phyloP scores from a whole-genome alignment of 305 asterid species.

The Rubia tinctorum region DNA sequence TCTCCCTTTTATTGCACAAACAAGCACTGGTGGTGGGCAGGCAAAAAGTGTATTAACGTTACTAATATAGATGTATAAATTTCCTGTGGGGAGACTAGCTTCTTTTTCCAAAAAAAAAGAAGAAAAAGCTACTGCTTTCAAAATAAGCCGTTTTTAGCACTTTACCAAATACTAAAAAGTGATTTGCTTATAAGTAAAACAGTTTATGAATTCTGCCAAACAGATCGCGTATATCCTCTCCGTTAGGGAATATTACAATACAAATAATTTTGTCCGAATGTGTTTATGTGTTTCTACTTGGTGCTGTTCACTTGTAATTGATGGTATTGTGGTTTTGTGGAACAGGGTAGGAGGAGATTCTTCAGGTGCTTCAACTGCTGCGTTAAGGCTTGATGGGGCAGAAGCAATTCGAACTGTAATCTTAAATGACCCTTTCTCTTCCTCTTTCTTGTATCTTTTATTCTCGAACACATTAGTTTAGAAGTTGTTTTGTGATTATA shows the following conservation, averaged over 20 bases:
- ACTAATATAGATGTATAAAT: neutral
- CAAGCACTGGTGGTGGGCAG: slow-evolving; percentile 21
- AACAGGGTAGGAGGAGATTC: slow-evolving; percentile 76
- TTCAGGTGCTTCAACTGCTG: slow-evolving; percentile 85
- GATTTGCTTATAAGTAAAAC: too few species aligned
- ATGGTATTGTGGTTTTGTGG: neutral
- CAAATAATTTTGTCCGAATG: neutral
- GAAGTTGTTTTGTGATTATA: neutral
- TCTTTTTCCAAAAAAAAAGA: too few species aligned
- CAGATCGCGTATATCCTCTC: too few species aligned
- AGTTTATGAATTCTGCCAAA: too few species aligned
- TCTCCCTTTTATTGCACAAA: neutral
- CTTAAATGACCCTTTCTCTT: neutral
- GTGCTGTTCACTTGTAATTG: neutral
- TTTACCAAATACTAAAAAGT: too few species aligned
- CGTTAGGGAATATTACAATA: neutral
- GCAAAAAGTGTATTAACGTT: neutral
- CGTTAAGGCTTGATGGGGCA: slow-evolving; percentile 46
- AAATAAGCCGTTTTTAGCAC: too few species aligned
- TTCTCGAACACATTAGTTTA: neutral
- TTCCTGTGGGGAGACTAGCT: neutral
- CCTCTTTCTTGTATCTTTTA: neutral
- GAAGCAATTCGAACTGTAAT: neutral
- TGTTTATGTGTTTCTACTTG: neutral
- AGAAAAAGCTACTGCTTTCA: too few species aligned